A percentile compares a stretch with the other conserved stretches of the same genome.
Conservation (phyloP, 2,329 filamentous ascomycete genomes). For the Mycosphaerelloides madeirae region DNA sequence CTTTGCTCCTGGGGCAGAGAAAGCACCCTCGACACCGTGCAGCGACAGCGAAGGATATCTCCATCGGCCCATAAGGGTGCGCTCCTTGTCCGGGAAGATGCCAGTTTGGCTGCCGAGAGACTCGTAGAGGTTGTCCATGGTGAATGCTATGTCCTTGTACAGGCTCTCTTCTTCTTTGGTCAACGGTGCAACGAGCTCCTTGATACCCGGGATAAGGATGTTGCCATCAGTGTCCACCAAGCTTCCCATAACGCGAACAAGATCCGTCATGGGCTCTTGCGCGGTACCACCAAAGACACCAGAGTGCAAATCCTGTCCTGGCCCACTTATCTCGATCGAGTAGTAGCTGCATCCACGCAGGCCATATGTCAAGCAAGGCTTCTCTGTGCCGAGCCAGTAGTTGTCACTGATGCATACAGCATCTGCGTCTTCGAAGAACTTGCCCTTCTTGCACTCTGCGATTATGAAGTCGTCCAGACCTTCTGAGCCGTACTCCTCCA, state of each 20-base stretch:
- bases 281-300: slow-evolving; percentile 95
- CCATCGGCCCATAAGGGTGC: slow-evolving; percentile 93
- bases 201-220: slow-evolving; percentile 90
- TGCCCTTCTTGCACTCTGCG: slow-evolving; percentile 69
- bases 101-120: slow-evolving; percentile 83
- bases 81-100: slow-evolving; percentile 83
- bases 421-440: slow-evolving; percentile 91
- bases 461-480: slow-evolving; percentile 93
- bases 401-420: slow-evolving; percentile 98
- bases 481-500: slow-evolving; percentile 98
- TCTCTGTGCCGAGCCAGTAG: slow-evolving; percentile 99
- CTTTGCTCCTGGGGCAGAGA: slow-evolving; percentile 89
- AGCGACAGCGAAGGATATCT: slow-evolving; percentile 88
- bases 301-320: slow-evolving; percentile 89
- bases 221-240: slow-evolving; percentile 87
- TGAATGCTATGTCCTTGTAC: slow-evolving; percentile 89
- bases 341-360: slow-evolving; percentile 98
- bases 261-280: slow-evolving; percentile 97
- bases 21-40: slow-evolving; percentile 92
- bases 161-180: slow-evolving; percentile 79
- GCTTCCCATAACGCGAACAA: slow-evolving; percentile 73
- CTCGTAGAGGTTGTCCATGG: slow-evolving; percentile 92
- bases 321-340: slow-evolving; percentile 82
- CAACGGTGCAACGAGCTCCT: slow-evolving; percentile 85
- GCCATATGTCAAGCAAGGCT: slow-evolving; percentile 95